Conservation (phyloP, 2,329 filamentous ascomycete species). For the Trichoderma atrobrunneum region DNA sequence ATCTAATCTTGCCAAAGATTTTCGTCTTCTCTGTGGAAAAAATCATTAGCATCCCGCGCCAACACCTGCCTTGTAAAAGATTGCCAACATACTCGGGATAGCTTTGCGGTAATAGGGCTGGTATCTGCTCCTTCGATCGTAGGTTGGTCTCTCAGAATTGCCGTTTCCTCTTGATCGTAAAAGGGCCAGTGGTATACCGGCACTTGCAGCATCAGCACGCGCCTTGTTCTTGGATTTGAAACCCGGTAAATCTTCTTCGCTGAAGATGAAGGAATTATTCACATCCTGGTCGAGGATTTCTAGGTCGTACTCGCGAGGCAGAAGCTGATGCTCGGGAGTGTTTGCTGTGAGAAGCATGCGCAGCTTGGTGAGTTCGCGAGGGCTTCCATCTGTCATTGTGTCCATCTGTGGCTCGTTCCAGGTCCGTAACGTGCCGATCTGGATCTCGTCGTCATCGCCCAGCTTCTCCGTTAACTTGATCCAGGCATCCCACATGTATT, state of each 20-base stretch:
- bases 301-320: constrained; percentile 88
- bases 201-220: constrained; percentile 54
- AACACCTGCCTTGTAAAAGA: not conserved
- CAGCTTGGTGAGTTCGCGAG: constrained; percentile 37
- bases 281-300: constrained; percentile 63
- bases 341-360: constrained; percentile 66
- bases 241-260: constrained; percentile 80
- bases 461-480: constrained; percentile 51
- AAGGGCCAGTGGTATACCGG: constrained; percentile 58
- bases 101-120: constrained; percentile 67
- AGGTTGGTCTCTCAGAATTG: constrained; percentile 41
- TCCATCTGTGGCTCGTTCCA: constrained; percentile 55
- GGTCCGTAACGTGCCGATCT: constrained; percentile 70
- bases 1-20: constrained; percentile 67
- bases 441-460: constrained; percentile 77
- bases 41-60: constrained; percentile 23
- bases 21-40: constrained; percentile 68
- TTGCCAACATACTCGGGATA: constrained; percentile 61
- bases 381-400: constrained; percentile 45
- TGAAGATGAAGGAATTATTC: constrained; percentile 87
- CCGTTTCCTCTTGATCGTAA: constrained; percentile 34
- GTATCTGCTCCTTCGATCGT: constrained; percentile 43
- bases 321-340: constrained; percentile 63
- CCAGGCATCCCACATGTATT: constrained; percentile 80
- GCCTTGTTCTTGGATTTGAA: constrained; percentile 48